Evolutionary conservation across 208 protist species (phyloP).

Genomic region (Trypanosoma platydactyli): DNA sequence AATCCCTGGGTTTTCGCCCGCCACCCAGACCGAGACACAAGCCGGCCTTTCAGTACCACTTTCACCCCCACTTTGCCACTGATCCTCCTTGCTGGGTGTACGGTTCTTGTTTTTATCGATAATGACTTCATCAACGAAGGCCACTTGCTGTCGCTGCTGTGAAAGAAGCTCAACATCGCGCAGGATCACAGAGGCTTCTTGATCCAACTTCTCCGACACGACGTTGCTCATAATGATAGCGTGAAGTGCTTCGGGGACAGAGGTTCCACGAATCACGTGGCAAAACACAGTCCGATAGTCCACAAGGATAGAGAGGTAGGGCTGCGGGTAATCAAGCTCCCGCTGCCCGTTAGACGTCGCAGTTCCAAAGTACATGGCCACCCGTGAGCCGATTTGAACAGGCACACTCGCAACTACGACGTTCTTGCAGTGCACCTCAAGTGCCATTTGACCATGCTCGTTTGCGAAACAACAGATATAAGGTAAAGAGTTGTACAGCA

Average conservation of each 20-base stretch:
- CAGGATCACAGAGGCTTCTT: background rate
- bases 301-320: constrained; percentile 23
- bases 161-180: constrained; percentile 18
- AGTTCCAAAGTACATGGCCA: constrained; percentile 22
- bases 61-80: background rate
- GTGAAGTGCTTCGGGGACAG: constrained; percentile 1
- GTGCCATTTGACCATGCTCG: constrained; percentile 6
- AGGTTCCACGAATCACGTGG: background rate
- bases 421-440: constrained; percentile 22
- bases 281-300: constrained; percentile 21
- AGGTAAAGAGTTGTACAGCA: constrained; percentile 20
- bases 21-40: constrained; percentile 10
- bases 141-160: constrained; percentile 12
- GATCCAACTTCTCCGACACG: background rate
- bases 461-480: constrained; percentile 14
- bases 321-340: background rate
- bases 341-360: background rate
- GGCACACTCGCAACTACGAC: constrained; percentile 4
- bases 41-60: background rate
- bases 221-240: constrained; percentile 23
- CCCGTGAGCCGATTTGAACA: constrained; percentile 5
- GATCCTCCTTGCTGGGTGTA: background rate
- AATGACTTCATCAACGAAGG: constrained; percentile 18
- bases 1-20: constrained; percentile 10
- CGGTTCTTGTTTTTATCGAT: background rate